phyloP scores from a whole-genome alignment of 2,329 filamentous ascomycete genomes.

The Orbilia quercus region DNA sequence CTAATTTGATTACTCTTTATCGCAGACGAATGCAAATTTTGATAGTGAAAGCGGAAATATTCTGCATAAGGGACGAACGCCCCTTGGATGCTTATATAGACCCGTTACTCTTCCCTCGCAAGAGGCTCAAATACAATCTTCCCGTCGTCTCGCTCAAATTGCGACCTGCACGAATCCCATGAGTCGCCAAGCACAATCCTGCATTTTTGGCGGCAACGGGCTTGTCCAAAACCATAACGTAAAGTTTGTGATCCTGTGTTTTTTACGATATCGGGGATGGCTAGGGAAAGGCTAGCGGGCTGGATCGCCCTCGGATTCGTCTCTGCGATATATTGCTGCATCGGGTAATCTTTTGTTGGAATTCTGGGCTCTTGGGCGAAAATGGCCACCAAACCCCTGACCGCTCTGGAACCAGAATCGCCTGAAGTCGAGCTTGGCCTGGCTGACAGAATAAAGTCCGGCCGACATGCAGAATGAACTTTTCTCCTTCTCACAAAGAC shows the following conservation, averaged over 20 bases:
- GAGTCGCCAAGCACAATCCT: conserved; percentile 29
- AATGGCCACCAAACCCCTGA: neutral
- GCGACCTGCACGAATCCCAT: neutral
- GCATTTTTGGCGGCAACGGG: conserved; percentile 35
- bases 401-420: neutral
- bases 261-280: conserved; percentile 38
- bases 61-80: conserved; percentile 1
- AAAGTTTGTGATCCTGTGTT: conserved; percentile 1
- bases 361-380: conserved; percentile 11
- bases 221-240: conserved; percentile 26
- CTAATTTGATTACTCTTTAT: no score
- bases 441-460: neutral
- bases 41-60: conserved; percentile 1
- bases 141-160: neutral
- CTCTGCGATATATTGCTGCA: conserved; percentile 15
- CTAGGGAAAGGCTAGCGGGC: neutral
- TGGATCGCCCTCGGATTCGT: neutral
- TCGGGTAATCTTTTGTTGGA: conserved; percentile 15
- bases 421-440: neutral
- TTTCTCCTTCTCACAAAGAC: neutral
- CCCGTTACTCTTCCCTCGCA: neutral
- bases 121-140: conserved; percentile 10
- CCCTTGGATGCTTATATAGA: conserved; percentile 43
- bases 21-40: neutral
- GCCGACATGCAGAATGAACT: conserved; percentile 2